A percentile compares a stretch with the other conserved stretches of the same genome.
These are phyloP conservation scores for Sporobolomyces pararoseus DNA, from an alignment of 768 basidiomycete genomes.

Conservation along the genomic window DNA sequence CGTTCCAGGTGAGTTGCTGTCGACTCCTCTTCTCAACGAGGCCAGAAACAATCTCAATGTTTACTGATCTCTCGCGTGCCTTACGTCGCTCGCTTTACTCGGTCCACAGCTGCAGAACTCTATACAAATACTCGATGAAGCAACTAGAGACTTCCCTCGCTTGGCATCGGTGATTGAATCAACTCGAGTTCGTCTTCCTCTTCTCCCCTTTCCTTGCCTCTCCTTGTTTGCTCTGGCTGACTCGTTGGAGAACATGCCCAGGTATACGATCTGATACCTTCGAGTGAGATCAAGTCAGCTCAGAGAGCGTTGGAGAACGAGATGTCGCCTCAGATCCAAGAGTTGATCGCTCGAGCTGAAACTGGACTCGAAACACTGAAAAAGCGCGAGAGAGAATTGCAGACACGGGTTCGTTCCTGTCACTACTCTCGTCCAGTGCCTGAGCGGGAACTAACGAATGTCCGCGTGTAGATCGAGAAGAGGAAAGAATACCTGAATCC, in stretches of 20 bases:
- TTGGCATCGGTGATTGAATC: constrained; percentile 13
- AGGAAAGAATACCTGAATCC: not conserved
- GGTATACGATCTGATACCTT: constrained; percentile 35
- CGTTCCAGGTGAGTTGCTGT: constrained; percentile 12
- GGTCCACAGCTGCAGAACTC: constrained; percentile 18
- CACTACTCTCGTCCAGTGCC: not conserved
- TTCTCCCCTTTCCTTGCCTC: not conserved
- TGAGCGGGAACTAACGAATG: not conserved
- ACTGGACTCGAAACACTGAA: constrained; percentile 27
- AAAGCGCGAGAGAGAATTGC: constrained; percentile 1
- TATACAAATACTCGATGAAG: constrained; percentile 12
- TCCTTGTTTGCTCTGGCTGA: too few relatives aligned
- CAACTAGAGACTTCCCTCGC: constrained; percentile 27
- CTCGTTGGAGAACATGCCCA: too few relatives aligned
- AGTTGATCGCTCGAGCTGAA: constrained; percentile 22
- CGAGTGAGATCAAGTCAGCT: constrained; percentile 10
- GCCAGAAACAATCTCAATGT: too few relatives aligned
- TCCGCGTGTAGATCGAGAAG: not conserved
- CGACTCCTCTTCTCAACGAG: too few relatives aligned
- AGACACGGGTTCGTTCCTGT: not conserved
- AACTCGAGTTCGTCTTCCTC: constrained; percentile 21
- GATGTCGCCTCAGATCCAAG: constrained; percentile 35
- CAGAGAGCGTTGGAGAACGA: constrained; percentile 21
- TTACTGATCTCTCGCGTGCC: not conserved
- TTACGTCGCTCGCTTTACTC: not conserved